A percentile compares a stretch with the other conserved stretches of the same genome.
phyloP scores from a whole-genome alignment of 2,329 filamentous ascomycete species.

The Stylonectria norvegica region DNA sequence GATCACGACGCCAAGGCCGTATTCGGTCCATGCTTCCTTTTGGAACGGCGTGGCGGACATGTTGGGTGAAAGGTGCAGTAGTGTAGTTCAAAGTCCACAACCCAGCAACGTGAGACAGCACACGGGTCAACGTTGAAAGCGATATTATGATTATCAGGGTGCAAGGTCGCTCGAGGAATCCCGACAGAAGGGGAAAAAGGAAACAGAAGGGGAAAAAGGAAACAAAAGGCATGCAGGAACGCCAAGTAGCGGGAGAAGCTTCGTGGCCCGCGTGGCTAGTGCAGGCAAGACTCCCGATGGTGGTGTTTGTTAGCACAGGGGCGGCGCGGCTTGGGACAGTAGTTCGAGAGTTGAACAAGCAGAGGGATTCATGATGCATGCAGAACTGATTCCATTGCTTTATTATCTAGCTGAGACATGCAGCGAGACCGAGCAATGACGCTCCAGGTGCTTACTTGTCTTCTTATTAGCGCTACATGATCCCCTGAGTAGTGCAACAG shows the following conservation, averaged over 20 bases:
- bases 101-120: no score
- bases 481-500: constrained; percentile 6
- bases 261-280: constrained; percentile 3
- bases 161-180: constrained; percentile 1
- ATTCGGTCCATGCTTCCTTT: constrained; percentile 43
- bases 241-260: not conserved
- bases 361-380: not conserved
- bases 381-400: no score
- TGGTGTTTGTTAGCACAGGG: constrained; percentile 5
- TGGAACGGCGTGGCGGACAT: constrained; percentile 39
- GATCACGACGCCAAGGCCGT: constrained; percentile 36
- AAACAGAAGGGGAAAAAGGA: constrained; percentile 2
- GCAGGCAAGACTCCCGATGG: constrained; percentile 5
- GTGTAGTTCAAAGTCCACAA: no score
- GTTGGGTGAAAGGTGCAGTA: not conserved
- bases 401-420: no score
- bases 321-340: constrained; percentile 1
- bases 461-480: constrained; percentile 8
- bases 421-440: constrained; percentile 1
- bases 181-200: constrained; percentile 1
- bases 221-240: constrained; percentile 1
- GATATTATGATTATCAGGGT: no score
- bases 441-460: constrained; percentile 2
- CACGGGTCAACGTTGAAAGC: no score
- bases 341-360: constrained; percentile 2